phyloP scores from a whole-genome alignment of 129 eudicot species.

The Scalesia atractyloides region DNA sequence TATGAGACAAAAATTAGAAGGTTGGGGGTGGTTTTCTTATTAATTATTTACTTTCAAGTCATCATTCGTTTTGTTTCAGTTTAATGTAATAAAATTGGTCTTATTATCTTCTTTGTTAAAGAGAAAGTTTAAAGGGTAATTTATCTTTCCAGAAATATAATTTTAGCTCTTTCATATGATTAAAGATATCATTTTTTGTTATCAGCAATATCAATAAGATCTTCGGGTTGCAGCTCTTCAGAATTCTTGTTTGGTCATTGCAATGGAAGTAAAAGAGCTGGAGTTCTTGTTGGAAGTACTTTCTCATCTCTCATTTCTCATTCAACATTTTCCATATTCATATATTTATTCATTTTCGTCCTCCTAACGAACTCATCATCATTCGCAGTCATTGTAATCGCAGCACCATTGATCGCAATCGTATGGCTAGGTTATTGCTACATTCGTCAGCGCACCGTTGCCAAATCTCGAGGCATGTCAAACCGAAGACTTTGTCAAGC shows the following conservation, averaged over 20 bases:
- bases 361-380: not conserved
- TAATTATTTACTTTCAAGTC: too few species aligned
- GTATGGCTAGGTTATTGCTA: slow-evolving; percentile 46
- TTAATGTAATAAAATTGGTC: too few species aligned
- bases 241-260: slow-evolving; percentile 56
- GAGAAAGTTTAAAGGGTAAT: too few species aligned
- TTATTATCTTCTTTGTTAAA: too few species aligned
- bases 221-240: slow-evolving; percentile 44
- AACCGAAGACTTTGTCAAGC: slow-evolving; percentile 40
- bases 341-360: not conserved
- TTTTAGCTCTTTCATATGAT: too few species aligned
- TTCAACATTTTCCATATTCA: not conserved
- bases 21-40: too few species aligned
- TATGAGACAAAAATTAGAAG: too few species aligned
- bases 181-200: too few species aligned
- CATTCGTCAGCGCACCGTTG: slow-evolving; percentile 31
- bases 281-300: slow-evolving; percentile 55
- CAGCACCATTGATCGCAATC: slow-evolving; percentile 37
- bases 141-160: too few species aligned
- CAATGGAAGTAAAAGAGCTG: slow-evolving; percentile 54
- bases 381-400: slow-evolving; percentile 48
- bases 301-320: not conserved
- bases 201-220: slow-evolving; percentile 25
- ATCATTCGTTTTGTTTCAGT: too few species aligned
- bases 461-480: slow-evolving; percentile 25